Conservation (phyloP, 148 eudicot genomes). For the Nyssa sinensis region DNA sequence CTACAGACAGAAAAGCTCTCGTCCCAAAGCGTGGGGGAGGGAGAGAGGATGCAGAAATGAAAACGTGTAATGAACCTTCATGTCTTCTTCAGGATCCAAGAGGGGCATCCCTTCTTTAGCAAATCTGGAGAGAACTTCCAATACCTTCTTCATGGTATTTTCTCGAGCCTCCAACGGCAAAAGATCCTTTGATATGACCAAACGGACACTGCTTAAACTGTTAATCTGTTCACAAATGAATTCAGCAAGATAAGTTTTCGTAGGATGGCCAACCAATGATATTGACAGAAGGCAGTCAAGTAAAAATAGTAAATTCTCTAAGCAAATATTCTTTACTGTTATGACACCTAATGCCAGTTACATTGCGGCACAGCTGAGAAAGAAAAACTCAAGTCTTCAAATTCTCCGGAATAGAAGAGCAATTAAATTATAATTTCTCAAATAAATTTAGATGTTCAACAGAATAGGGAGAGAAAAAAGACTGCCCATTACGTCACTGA, state of each 20-base stretch:
- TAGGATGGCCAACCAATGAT: constrained; percentile 3
- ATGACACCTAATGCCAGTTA: background rate
- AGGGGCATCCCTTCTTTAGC: constrained; percentile 80
- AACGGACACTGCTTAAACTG: constrained; percentile 66
- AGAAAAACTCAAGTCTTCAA: background rate
- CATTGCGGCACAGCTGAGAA: background rate
- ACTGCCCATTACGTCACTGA: background rate
- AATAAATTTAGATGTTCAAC: background rate
- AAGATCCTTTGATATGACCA: constrained; percentile 84
- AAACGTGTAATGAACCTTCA: constrained; percentile 54
- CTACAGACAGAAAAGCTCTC: no score
- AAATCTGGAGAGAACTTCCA: constrained; percentile 78
- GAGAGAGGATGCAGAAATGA: no score
- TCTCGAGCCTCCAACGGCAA: constrained; percentile 79
- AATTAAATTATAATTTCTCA: background rate
- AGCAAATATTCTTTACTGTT: background rate
- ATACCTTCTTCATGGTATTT: constrained; percentile 85
- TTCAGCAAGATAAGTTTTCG: background rate
- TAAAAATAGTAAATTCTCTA: background rate
- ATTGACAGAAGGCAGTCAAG: background rate
- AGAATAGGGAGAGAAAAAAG: no score
- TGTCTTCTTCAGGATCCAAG: constrained; percentile 95
- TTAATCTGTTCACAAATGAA: constrained; percentile 47
- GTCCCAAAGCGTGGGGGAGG: no score
- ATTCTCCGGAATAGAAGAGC: background rate